Conservation (phyloP, 1,284 basidiomycete species). For the Trichosporon sp. region DNA sequence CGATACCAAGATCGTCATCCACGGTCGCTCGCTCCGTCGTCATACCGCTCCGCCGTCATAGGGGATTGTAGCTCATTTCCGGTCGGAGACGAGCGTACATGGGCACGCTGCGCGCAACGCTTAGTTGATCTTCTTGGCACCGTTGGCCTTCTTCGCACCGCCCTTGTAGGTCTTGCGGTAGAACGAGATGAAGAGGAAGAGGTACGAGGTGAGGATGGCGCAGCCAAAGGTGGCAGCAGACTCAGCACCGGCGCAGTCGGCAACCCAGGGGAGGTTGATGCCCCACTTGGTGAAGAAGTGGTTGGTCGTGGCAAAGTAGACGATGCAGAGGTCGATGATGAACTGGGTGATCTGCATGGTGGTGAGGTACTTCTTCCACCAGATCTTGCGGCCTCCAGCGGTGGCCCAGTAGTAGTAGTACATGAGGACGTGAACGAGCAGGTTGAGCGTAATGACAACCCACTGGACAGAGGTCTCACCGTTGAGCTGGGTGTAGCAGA, state of each 20-base stretch:
- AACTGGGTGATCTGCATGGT: slow-evolving; percentile 95
- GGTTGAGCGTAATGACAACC: slow-evolving; percentile 90
- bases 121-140: slow-evolving; percentile 25
- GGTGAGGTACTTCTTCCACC: slow-evolving; percentile 98
- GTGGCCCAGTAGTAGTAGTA: slow-evolving; percentile 99
- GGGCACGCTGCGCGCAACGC: background rate
- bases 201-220: slow-evolving; percentile 77
- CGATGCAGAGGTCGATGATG: slow-evolving; percentile 77
- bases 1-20: no score
- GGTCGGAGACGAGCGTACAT: background rate
- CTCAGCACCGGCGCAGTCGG: slow-evolving; percentile 84
- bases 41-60: no score
- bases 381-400: slow-evolving; percentile 88
- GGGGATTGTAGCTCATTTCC: no score
- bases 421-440: slow-evolving; percentile 96
- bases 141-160: slow-evolving; percentile 24
- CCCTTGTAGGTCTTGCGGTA: slow-evolving; percentile 49
- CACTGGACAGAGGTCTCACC: slow-evolving; percentile 92
- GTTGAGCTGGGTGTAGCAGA: slow-evolving; percentile 91
- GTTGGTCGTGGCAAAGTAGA: slow-evolving; percentile 89
- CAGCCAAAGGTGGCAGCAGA: slow-evolving; percentile 84
- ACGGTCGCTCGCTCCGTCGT: no score
- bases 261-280: slow-evolving; percentile 60
- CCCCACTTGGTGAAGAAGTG: slow-evolving; percentile 69
- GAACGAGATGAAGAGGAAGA: slow-evolving; percentile 73